These are phyloP conservation scores for Glycine latifolia DNA, from an alignment of 306 rosid genomes.

Conservation along the genomic window DNA sequence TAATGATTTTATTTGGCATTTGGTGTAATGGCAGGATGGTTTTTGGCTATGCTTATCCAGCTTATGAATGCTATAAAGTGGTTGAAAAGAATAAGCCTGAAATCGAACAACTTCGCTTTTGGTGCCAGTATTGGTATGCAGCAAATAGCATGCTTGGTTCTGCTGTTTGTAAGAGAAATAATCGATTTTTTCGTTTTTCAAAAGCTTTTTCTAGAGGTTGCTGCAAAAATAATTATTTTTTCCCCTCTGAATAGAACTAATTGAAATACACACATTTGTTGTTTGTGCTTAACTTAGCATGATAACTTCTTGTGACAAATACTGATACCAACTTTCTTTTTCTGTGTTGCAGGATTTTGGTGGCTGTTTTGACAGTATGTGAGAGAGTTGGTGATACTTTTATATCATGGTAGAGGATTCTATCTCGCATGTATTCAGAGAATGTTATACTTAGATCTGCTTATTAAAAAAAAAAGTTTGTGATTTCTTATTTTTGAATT, in stretches of 20 bases:
- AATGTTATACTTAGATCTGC: slow-evolving; percentile 7
- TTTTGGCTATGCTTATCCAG: slow-evolving; percentile 99
- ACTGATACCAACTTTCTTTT: slow-evolving; percentile 26
- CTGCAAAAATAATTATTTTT: not conserved
- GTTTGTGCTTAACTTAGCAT: slow-evolving; percentile 2
- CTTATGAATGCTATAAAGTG: slow-evolving; percentile 94
- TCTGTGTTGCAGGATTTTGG: slow-evolving; percentile 80
- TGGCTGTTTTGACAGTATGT: slow-evolving; percentile 84
- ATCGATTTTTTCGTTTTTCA: not conserved
- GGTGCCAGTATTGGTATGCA: slow-evolving; percentile 97
- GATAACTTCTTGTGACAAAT: slow-evolving; percentile 17
- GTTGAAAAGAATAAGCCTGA: slow-evolving; percentile 92
- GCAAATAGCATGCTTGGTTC: not conserved
- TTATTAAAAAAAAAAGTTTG: slow-evolving; percentile 1
- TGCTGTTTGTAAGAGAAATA: not conserved
- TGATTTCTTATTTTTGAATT: slow-evolving; percentile 6
- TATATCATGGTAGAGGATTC: slow-evolving; percentile 78
- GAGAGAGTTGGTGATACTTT: slow-evolving; percentile 92
- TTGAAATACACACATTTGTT: not conserved
- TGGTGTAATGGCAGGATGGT: slow-evolving; percentile 71
- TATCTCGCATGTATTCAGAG: slow-evolving; percentile 42
- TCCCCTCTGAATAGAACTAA: not conserved
- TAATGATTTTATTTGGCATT: not conserved
- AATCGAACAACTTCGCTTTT: slow-evolving; percentile 89
- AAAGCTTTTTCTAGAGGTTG: not conserved